Base-by-base conservation (phyloP, 2,329 filamentous ascomycete species). In the Sporothrix brunneoviolacea region DNA sequence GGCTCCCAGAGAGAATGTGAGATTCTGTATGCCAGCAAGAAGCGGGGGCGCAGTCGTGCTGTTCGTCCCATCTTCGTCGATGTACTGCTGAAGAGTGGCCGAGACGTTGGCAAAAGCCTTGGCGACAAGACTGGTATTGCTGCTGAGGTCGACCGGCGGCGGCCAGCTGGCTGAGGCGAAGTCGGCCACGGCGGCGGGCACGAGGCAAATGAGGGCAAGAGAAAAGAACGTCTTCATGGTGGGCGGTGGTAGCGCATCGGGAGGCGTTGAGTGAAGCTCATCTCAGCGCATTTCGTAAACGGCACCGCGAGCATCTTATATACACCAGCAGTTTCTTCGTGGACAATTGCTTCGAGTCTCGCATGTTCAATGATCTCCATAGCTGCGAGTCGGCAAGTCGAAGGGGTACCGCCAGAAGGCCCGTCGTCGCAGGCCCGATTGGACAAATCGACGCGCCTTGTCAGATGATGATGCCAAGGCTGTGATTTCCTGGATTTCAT, bases 1-100 rank as follows among this genome's bases (percentile, higher is more conserved):
- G 28, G 43, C 12, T 3, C 52, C 52, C 4, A 54, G 40, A 3
- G 49, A 54, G 8, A 52, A 52, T 4, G 52, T 52, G 8, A 54
- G 37, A 37, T 52, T 47, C 30, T 18, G 41, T 30, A 54, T 24
- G 19, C 45, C 49, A 4, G 15, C 1, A 4, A 52, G n/a, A 1
- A 19, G 12, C 7, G 28, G 5, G 0, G 37, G 19, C 1, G 32
- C 15, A 2, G 35, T n/a, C 8, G 6, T 28, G 24, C 12, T 24
- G 32, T 9, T 13, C 4, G 8, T 8, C 3, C 22, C 40, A 9
- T 52, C 53, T 4, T 37, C 21, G 1, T 18, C 13, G 13, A 52
- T 43, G 32, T 47, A 36, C 9, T 40, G 10, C 19, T 42, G 15
- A 9, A 54, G 32, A 1, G 41, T 49, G 4, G n/a, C 19, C 3